phyloP scores from a whole-genome alignment of 1,284 basidiomycete genomes.

The Melampsora larici-populina region DNA sequence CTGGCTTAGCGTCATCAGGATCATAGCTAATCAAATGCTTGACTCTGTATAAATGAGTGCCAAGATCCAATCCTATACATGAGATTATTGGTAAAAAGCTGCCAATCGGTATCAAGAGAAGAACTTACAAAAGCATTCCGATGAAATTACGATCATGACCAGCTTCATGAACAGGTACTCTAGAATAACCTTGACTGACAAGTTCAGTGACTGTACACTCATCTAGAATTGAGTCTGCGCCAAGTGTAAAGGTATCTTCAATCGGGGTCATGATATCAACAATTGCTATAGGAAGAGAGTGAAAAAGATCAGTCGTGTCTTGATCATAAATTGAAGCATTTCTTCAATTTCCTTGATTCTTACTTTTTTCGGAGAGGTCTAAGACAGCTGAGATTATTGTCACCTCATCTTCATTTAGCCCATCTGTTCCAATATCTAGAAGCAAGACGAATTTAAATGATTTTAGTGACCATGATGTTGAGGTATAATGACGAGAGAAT shows the following conservation, averaged over 20 bases:
- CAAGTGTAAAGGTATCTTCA: slow-evolving; percentile 57
- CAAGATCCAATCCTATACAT: background rate
- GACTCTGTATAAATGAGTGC: slow-evolving; percentile 2
- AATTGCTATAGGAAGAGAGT: slow-evolving; percentile 47
- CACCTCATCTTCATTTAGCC: slow-evolving; percentile 54
- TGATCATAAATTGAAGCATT: slow-evolving; percentile 43
- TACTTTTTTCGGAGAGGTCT: slow-evolving; percentile 39
- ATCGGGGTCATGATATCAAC: slow-evolving; percentile 55
- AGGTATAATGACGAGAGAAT: background rate
- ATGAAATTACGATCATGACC: slow-evolving; percentile 72
- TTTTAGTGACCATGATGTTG: background rate
- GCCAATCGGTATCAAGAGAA: background rate
- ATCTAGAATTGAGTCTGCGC: slow-evolving; percentile 57
- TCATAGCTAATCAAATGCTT: slow-evolving; percentile 73
- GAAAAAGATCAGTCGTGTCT: slow-evolving; percentile 26
- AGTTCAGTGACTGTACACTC: slow-evolving; percentile 51
- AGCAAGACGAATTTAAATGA: background rate
- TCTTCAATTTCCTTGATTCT: background rate
- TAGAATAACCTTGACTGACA: slow-evolving; percentile 70
- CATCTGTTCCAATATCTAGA: slow-evolving; percentile 51
- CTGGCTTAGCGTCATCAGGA: slow-evolving; percentile 71
- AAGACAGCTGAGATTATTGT: slow-evolving; percentile 49
- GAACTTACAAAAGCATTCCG: slow-evolving; percentile 67
- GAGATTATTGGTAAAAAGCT: background rate
- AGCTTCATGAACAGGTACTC: slow-evolving; percentile 84